phyloP scores from a whole-genome alignment of 225 moss, liverwort and hornwort genomes.

The Neckera pumila region DNA sequence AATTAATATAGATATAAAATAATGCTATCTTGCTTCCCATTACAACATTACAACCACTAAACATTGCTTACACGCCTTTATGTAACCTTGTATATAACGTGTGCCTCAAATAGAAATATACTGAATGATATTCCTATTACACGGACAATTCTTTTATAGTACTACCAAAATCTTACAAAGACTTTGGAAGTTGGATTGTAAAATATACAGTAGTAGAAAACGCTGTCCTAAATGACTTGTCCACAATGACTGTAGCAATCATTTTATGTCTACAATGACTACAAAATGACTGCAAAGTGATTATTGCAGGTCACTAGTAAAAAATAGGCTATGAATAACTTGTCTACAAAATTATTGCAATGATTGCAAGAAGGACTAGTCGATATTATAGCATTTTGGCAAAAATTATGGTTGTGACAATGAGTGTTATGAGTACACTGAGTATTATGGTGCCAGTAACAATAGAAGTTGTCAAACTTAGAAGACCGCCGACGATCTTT shows the following conservation, averaged over 20 bases:
- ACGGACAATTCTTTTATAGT: accelerated
- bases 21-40: too few relatives aligned
- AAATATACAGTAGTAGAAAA: too few relatives aligned
- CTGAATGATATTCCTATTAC: neutral
- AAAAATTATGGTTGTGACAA: accelerated
- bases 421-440: neutral
- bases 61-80: neutral
- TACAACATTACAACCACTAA: neutral
- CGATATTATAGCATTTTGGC: neutral
- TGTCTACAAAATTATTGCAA: too few relatives aligned
- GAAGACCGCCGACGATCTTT: neutral
- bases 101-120: neutral
- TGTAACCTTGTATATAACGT: too few relatives aligned
- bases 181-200: neutral
- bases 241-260: too few relatives aligned
- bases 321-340: too few relatives aligned
- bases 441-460: accelerated
- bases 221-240: too few relatives aligned
- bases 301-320: too few relatives aligned
- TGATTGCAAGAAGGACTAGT: neutral
- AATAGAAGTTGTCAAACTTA: neutral
- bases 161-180: neutral
- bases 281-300: too few relatives aligned
- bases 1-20: neutral
- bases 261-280: too few relatives aligned